Conservation (phyloP, 768 basidiomycete species). For the Auriculariales sp. region DNA sequence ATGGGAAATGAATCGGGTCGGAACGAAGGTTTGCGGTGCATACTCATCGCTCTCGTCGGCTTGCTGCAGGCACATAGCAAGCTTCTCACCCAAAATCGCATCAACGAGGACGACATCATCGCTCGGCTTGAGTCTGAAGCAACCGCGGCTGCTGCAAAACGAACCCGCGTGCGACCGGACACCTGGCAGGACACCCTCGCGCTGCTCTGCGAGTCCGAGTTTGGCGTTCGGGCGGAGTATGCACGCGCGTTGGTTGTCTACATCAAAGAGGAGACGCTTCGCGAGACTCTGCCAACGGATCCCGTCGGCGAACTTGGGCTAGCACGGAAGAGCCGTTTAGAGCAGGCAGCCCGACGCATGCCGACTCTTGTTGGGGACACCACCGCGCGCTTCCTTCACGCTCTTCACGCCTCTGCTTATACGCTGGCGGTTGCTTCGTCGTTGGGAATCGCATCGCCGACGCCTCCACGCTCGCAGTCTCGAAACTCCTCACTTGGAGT, state of each 20-base stretch:
- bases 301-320: not conserved
- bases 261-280: slow-evolving; percentile 49
- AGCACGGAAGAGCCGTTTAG: not conserved
- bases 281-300: not conserved
- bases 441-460: slow-evolving; percentile 30
- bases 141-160: too few species aligned
- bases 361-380: slow-evolving; percentile 28
- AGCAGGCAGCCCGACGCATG: not conserved
- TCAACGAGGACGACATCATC: too few species aligned
- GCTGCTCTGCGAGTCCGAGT: slow-evolving; percentile 67
- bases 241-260: slow-evolving; percentile 60
- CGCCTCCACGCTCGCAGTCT: slow-evolving; percentile 25
- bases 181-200: slow-evolving; percentile 86
- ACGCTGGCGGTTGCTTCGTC: slow-evolving; percentile 59
- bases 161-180: slow-evolving; percentile 62
- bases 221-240: slow-evolving; percentile 68
- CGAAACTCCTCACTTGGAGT: slow-evolving; percentile 22
- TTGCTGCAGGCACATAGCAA: slow-evolving; percentile 49
- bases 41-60: slow-evolving; percentile 56
- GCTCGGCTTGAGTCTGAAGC: too few species aligned
- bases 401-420: slow-evolving; percentile 68
- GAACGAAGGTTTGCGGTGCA: slow-evolving; percentile 51
- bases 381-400: slow-evolving; percentile 60
- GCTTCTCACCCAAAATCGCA: too few species aligned
- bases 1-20: slow-evolving; percentile 30